Base-by-base conservation (phyloP, 2,329 filamentous ascomycete species). In the Elsinoe ampelina region DNA sequence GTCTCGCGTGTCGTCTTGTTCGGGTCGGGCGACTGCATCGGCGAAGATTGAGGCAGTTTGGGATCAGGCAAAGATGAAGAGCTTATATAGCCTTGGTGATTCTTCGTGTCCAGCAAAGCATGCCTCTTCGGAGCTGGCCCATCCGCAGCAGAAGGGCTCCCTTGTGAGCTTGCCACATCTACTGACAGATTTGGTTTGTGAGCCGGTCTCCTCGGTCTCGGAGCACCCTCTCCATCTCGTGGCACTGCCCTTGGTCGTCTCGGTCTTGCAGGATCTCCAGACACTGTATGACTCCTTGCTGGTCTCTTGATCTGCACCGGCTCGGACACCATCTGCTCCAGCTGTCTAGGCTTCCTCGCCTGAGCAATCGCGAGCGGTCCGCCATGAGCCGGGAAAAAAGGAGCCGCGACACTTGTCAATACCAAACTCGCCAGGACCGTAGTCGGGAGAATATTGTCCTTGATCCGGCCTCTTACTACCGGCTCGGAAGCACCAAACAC, bases 291-390 rank as follows among this genome's bases (percentile, higher is more conserved):
- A 62, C 87, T 87, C 62, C 86, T 79, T 22, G 76, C 72, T 41
- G 86, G 75, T 68, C 82, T 84, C 65, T 77, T 78, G 62, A 70
- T 74, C 68, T 72, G 75, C 59, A 70, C 73, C 38, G 78, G 72
- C 63, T 87, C 84, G 47, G 80, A 78, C 64, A 84, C 80, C 42
- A 79, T 77, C 63, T 85, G 79, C 61, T 80, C 78, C 7, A 78
- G 72, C 4, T 80, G 80, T 61, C 86, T 80, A 15, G 87, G 86
- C 69, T 87, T 89, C 59, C 87, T 79, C 45, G 88, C 87, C 72
- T 93, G 88, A 15, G 87, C 87, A 65, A 93, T 83, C 45, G 88
- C 89, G 56, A 93, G 76, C 13, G 88, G 88, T 1, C 88, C 88
- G 32, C 86, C 87, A 80, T 86, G 88, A 67, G 78, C 79, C n/a